Evolutionary conservation across 2,329 filamentous ascomycete genomes (phyloP).

Genomic region (Myriangium duriaei): DNA sequence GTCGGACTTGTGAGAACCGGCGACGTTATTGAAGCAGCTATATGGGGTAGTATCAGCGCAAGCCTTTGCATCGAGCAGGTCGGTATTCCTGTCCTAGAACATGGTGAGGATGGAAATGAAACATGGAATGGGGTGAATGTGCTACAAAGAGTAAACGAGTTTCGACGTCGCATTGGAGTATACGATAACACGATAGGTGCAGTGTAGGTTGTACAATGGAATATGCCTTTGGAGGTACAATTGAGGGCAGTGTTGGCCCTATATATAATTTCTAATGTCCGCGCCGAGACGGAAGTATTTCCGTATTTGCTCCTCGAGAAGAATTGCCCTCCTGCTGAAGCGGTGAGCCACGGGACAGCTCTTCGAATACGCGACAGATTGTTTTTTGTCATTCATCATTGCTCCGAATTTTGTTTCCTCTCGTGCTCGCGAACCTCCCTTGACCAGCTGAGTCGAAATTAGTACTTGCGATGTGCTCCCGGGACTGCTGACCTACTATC

Average conservation of each 20-base stretch:
- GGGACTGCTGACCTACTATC: slow-evolving; percentile 50
- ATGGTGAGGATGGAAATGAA: slow-evolving; percentile 22
- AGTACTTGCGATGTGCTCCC: slow-evolving; percentile 25
- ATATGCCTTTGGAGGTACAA: too few relatives aligned
- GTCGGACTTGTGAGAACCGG: slow-evolving; percentile 43
- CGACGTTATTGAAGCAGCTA: slow-evolving; percentile 54
- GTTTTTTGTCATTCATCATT: slow-evolving; percentile 1
- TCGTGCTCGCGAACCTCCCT: slow-evolving; percentile 60
- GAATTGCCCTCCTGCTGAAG: too few relatives aligned
- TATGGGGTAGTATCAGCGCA: slow-evolving; percentile 70
- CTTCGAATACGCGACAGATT: not conserved
- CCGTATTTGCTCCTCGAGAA: too few relatives aligned
- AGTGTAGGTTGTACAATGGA: too few relatives aligned
- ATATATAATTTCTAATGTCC: too few relatives aligned
- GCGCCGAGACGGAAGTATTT: too few relatives aligned
- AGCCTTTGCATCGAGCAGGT: slow-evolving; percentile 93
- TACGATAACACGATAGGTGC: too few relatives aligned
- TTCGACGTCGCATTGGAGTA: slow-evolving; percentile 24
- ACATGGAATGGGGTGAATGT: slow-evolving; percentile 37
- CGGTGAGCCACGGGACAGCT: too few relatives aligned
- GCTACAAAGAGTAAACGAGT: slow-evolving; percentile 30
- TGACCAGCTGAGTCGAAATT: slow-evolving; percentile 41
- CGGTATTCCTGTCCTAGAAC: slow-evolving; percentile 54
- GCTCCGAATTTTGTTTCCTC: slow-evolving; percentile 31
- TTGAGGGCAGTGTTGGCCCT: too few relatives aligned